Conservation (phyloP, 2,329 filamentous ascomycete species). For the Fonsecaea multimorphosa region DNA sequence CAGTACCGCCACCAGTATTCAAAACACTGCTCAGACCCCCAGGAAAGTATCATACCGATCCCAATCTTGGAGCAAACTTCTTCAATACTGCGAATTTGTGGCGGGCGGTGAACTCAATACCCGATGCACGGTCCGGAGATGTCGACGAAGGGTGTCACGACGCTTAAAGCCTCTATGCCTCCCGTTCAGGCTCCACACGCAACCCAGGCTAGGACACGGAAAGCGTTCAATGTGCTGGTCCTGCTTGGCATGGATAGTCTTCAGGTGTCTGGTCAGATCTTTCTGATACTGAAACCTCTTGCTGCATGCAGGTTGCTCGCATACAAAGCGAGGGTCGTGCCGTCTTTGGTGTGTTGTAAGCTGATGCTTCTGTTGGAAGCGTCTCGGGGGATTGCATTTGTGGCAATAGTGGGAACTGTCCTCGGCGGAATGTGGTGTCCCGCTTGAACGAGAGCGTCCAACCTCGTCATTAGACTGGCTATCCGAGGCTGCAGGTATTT, state of each 20-base stretch:
- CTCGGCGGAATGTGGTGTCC: background rate
- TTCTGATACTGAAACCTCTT: constrained; percentile 18
- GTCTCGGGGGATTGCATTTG: constrained; percentile 6
- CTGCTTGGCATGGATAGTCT: constrained; percentile 13
- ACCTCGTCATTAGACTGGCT: background rate
- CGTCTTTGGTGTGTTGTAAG: constrained; percentile 14
- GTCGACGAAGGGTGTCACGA: constrained; percentile 10
- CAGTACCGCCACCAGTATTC: too few relatives aligned
- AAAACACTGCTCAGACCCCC: too few relatives aligned
- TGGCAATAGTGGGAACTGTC: background rate
- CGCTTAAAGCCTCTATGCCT: constrained; percentile 4
- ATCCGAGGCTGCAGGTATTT: background rate
- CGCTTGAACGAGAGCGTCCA: background rate
- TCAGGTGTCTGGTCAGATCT: constrained; percentile 16
- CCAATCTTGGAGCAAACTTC: constrained; percentile 9
- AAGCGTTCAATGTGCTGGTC: constrained; percentile 4
- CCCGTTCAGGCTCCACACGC: background rate
- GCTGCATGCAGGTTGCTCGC: constrained; percentile 1
- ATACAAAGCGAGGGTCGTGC: constrained; percentile 7
- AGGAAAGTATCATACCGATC: background rate
- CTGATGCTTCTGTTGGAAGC: constrained; percentile 11
- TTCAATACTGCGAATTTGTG: background rate
- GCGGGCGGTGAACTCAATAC: background rate
- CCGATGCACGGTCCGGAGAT: constrained; percentile 7
- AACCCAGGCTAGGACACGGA: background rate